Evolutionary conservation across 495 filamentous ascomycete species (phyloP).

Genomic region (Lophiotrema nucula): DNA sequence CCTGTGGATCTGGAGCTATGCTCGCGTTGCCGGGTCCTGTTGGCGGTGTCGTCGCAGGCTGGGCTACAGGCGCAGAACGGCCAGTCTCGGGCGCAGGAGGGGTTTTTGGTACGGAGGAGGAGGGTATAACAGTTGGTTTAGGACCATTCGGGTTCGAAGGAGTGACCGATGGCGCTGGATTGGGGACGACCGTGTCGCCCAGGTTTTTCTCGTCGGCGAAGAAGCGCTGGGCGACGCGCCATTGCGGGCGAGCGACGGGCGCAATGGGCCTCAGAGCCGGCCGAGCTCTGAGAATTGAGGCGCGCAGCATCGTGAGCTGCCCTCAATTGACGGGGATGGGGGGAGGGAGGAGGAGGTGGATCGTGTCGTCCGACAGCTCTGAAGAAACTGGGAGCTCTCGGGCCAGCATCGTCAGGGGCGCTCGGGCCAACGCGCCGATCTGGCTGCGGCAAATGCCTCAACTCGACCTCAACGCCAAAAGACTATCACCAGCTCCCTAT

Average conservation of each 20-base stretch:
- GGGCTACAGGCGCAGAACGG: slow-evolving; percentile 19
- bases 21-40: slow-evolving; percentile 42
- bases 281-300: slow-evolving; percentile 56
- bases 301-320: slow-evolving; percentile 67
- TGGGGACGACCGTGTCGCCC: slow-evolving; percentile 41
- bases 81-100: slow-evolving; percentile 49
- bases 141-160: slow-evolving; percentile 46
- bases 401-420: not conserved
- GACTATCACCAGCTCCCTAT: not conserved
- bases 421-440: not conserved
- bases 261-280: slow-evolving; percentile 29
- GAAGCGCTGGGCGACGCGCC: slow-evolving; percentile 33
- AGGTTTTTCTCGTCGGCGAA: slow-evolving; percentile 58
- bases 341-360: slow-evolving; percentile 9
- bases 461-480: slow-evolving; percentile 1
- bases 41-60: slow-evolving; percentile 41
- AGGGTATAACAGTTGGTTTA: slow-evolving; percentile 47
- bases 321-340: slow-evolving; percentile 4
- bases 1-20: slow-evolving; percentile 45
- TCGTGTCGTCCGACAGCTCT: slow-evolving; percentile 10
- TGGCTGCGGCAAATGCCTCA: not conserved
- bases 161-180: slow-evolving; percentile 48
- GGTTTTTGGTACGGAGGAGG: slow-evolving; percentile 60
- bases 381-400: slow-evolving; percentile 5
- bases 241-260: slow-evolving; percentile 26